phyloP scores from a whole-genome alignment of 116 monocot genomes.

The Phalaenopsis hybrid region DNA sequence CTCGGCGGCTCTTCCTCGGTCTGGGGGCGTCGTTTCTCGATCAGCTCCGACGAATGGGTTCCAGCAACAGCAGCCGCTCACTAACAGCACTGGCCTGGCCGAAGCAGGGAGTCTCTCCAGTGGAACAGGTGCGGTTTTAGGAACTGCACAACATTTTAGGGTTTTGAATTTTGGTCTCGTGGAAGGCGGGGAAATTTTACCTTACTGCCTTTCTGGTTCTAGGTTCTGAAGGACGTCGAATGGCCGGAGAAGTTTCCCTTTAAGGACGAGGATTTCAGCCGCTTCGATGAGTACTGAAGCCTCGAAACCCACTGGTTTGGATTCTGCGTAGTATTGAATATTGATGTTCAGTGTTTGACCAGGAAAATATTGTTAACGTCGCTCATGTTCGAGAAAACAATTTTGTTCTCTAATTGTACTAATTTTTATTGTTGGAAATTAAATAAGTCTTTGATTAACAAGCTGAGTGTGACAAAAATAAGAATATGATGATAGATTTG shows the following conservation, averaged over 20 bases:
- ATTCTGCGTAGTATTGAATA: background rate
- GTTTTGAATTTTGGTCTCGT: background rate
- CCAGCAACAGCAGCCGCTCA: slow-evolving; percentile 25
- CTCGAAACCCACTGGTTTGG: slow-evolving; percentile 14
- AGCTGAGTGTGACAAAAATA: too few species aligned
- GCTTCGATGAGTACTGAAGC: slow-evolving; percentile 63
- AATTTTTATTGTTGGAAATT: too few species aligned
- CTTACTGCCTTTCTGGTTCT: background rate
- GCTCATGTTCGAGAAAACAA: too few species aligned
- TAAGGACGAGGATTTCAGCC: slow-evolving; percentile 81
- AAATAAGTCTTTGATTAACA: too few species aligned
- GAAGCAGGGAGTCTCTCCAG: slow-evolving; percentile 46
- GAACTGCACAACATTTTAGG: background rate
- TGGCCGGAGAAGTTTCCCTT: slow-evolving; percentile 92
- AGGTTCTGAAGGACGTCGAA: slow-evolving; percentile 81
- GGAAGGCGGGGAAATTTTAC: background rate
- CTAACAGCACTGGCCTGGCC: slow-evolving; percentile 57
- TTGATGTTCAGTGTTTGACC: background rate
- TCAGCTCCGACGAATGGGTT: slow-evolving; percentile 35
- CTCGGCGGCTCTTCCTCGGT: slow-evolving; percentile 63
- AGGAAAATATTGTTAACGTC: background rate
- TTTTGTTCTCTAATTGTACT: too few species aligned
- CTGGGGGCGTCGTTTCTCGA: slow-evolving; percentile 41
- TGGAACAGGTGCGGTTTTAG: slow-evolving; percentile 50
- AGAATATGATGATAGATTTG: too few species aligned